Evolutionary conservation across 768 basidiomycete species (phyloP), one percentile per base, ranked within the genome.

Genomic region (Mycena belliarum): DNA sequence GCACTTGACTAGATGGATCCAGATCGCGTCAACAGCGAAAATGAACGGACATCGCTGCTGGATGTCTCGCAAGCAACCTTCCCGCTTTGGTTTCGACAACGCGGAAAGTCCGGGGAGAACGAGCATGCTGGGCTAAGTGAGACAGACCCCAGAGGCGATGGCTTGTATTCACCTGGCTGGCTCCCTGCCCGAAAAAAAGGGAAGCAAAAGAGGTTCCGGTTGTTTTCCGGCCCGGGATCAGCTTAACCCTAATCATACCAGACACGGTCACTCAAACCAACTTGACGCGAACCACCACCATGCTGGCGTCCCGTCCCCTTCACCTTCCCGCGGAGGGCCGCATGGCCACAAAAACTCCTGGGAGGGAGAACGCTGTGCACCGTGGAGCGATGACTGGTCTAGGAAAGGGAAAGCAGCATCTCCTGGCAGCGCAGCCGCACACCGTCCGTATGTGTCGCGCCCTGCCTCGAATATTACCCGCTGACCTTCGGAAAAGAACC

Each of bases 1-100:
- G 57, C 85, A 83, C 63, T 91, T 84, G 65, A 98, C 83, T 15
- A 96, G 82, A 72, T 99, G 97, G 6, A 96, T 71, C 78, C 88
- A 93, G 53, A 95, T 76, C 12, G 91, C 87, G 64, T 97, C 93
- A 47, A 98, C 73, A 5, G 89, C 84, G 9, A 73, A 65, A 65
- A 98, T 70, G 46, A 78, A 73, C 0, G 86, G 73, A 45, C 78
- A 73, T 53, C 66, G 67, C 42, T 75, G 67, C 66, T 87, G 86
- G 57, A 94, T 82, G 21, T 77, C 70, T 35, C 74, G 73, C 46
- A 95, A 76, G 16, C 96, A 81, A 24, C 77, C 77, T 52, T 84
- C 80, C 47, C 89, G 85, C 68, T 89, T 93, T 10, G 87, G 80
- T 25, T 72, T 70, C 1, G 94, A 89, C 55, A 94, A 73, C 14